Conservation (phyloP, 495 filamentous ascomycete genomes). For the Monascus purpureus region DNA sequence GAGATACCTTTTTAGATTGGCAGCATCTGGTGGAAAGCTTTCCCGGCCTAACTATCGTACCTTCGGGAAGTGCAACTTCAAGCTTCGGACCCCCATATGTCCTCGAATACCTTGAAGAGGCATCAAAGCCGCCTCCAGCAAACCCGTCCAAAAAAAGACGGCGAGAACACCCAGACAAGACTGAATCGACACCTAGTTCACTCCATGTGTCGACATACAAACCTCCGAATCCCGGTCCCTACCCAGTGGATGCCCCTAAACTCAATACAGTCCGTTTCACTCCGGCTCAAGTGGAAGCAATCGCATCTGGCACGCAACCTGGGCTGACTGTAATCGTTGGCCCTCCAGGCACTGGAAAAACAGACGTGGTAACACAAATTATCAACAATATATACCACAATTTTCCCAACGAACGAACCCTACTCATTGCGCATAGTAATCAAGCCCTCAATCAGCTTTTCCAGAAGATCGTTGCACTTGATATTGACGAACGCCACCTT, state of each 20-base stretch:
- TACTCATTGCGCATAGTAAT: constrained; percentile 94
- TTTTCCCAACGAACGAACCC: constrained; percentile 79
- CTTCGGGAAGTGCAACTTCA: constrained; percentile 48
- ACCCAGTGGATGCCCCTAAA: constrained; percentile 76
- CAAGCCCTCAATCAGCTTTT: constrained; percentile 98
- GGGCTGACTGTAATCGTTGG: constrained; percentile 91
- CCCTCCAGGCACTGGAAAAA: constrained; percentile 94
- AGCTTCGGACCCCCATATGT: constrained; percentile 84
- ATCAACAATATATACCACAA: constrained; percentile 99
- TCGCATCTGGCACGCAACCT: constrained; percentile 85
- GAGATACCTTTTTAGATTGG: constrained; percentile 93
- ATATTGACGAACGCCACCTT: constrained; percentile 92
- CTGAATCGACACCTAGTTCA: constrained; percentile 44
- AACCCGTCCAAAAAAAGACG: constrained; percentile 71
- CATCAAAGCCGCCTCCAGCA: constrained; percentile 23
- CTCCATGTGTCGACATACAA: constrained; percentile 84
- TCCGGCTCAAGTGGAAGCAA: constrained; percentile 79
- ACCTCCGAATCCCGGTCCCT: constrained; percentile 80
- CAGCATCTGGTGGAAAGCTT: constrained; percentile 81
- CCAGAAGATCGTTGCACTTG: constrained; percentile 85
- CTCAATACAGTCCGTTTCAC: constrained; percentile 81
- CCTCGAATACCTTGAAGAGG: constrained; percentile 45
- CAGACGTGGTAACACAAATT: constrained; percentile 94
- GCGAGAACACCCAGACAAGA: constrained; percentile 51
- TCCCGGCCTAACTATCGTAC: constrained; percentile 70